phyloP scores from a whole-genome alignment of 1,284 basidiomycete species.

The Malassezia furfur region DNA sequence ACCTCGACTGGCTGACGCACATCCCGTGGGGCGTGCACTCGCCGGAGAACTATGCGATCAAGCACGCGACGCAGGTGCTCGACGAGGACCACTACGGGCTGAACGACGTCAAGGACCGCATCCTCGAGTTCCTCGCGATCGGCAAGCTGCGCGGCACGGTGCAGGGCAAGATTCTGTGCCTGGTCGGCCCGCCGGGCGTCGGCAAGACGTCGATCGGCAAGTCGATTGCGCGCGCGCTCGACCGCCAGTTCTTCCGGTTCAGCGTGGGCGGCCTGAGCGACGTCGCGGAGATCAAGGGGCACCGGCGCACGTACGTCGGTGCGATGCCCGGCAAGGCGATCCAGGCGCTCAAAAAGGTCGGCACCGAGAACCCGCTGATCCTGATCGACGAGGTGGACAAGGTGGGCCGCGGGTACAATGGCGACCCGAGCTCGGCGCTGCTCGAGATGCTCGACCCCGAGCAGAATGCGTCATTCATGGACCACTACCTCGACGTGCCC shows the following conservation, averaged over 20 bases:
- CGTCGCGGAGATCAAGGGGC: conserved; percentile 98
- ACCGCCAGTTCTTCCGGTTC: conserved; percentile 86
- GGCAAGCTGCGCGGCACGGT: conserved; percentile 92
- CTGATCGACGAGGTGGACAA: conserved; percentile 98
- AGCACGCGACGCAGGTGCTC: conserved; percentile 71
- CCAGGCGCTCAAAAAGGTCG: conserved; percentile 90
- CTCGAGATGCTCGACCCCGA: conserved; percentile 98
- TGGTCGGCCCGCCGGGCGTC: conserved; percentile 92
- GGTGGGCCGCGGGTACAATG: conserved; percentile 85
- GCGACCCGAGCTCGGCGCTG: conserved; percentile 85
- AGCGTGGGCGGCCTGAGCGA: conserved; percentile 93
- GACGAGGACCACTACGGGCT: conserved; percentile 96
- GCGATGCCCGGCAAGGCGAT: conserved; percentile 89
- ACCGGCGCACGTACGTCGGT: conserved; percentile 89
- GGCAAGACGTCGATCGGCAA: conserved; percentile 82
- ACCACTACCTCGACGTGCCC: conserved; percentile 96
- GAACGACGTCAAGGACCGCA: conserved; percentile 86
- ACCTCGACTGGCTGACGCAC: conserved; percentile 56
- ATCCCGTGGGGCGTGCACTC: conserved; percentile 96
- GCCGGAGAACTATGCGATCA: conserved; percentile 81
- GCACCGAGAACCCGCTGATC: conserved; percentile 83
- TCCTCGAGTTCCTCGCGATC: conserved; percentile 94
- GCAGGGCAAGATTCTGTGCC: conserved; percentile 95
- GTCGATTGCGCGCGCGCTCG: conserved; percentile 77
- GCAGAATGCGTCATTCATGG: conserved; percentile 89